phyloP scores from a whole-genome alignment of 177 flowering plant genomes.

The Vitis hybrid region DNA sequence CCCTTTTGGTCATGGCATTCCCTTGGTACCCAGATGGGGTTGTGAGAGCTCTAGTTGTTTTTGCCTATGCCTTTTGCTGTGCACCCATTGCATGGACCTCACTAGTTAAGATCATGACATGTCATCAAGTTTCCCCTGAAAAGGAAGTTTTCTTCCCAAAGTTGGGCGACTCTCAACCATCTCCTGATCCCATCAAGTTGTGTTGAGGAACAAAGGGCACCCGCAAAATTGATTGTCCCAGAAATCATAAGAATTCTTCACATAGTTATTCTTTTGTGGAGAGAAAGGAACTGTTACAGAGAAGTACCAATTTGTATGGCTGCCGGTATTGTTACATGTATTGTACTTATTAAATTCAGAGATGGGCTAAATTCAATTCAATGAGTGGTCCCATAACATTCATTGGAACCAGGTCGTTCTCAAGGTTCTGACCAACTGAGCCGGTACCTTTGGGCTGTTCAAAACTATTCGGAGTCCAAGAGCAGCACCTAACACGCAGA shows the following conservation, averaged over 20 bases:
- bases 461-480: too few relatives aligned
- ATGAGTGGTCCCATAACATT: too few relatives aligned
- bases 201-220: constrained; percentile 31
- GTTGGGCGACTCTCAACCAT: constrained; percentile 51
- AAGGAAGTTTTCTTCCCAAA: constrained; percentile 66
- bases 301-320: constrained; percentile 1
- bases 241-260: too few relatives aligned
- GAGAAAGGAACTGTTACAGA: background rate
- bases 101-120: constrained; percentile 42
- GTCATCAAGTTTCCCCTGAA: constrained; percentile 63
- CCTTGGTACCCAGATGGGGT: constrained; percentile 84
- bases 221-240: background rate
- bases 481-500: too few relatives aligned
- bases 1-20: constrained; percentile 80
- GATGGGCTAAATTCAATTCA: too few relatives aligned
- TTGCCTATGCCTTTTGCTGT: constrained; percentile 72
- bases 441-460: too few relatives aligned
- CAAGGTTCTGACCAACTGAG: too few relatives aligned
- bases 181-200: constrained; percentile 59
- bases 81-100: constrained; percentile 69
- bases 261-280: too few relatives aligned
- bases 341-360: too few relatives aligned
- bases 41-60: constrained; percentile 64
- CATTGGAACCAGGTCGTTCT: too few relatives aligned
- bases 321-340: too few relatives aligned